A percentile compares a stretch with the other conserved stretches of the same genome.
Conservation (phyloP, 768 basidiomycete genomes). For the Lentinula aciculospora region DNA sequence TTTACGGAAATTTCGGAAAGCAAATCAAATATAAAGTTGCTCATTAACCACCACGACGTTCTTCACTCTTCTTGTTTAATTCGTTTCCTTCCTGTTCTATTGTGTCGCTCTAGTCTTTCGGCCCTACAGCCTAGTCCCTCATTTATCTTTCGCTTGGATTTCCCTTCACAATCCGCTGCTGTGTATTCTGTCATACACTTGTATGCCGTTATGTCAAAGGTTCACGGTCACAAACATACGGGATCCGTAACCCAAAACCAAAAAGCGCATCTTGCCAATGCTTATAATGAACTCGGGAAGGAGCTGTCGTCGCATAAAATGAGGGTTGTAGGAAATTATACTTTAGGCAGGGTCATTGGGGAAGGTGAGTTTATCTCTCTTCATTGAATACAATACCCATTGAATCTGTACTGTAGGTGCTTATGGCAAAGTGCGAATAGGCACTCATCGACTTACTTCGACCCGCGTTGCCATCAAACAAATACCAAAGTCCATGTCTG, state of each 20-base stretch:
- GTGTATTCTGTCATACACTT: slow-evolving; percentile 12
- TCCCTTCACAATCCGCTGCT: background rate
- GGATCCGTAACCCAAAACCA: slow-evolving; percentile 66
- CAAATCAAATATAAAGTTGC: background rate
- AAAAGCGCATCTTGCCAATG: slow-evolving; percentile 86
- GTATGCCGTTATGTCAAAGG: slow-evolving; percentile 41
- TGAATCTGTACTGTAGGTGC: slow-evolving; percentile 50
- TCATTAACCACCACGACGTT: slow-evolving; percentile 6
- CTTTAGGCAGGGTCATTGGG: slow-evolving; percentile 88
- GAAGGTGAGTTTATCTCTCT: slow-evolving; percentile 58
- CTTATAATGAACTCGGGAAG: slow-evolving; percentile 96
- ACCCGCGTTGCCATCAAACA: slow-evolving; percentile 96
- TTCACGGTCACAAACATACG: slow-evolving; percentile 55
- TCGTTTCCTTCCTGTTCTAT: background rate
- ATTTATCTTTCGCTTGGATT: slow-evolving; percentile 5
- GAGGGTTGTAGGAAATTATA: slow-evolving; percentile 92
- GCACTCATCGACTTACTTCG: slow-evolving; percentile 88
- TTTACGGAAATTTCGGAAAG: background rate
- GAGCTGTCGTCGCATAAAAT: slow-evolving; percentile 90
- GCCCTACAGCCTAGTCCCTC: slow-evolving; percentile 3
- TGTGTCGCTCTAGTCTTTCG: background rate
- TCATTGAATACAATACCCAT: slow-evolving; percentile 11
- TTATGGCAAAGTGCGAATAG: slow-evolving; percentile 93
- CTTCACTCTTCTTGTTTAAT: slow-evolving; percentile 2
- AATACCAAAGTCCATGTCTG: slow-evolving; percentile 90